phyloP scores from a whole-genome alignment of 106 monocot genomes.

The Dendrobium chrysotoxum region DNA sequence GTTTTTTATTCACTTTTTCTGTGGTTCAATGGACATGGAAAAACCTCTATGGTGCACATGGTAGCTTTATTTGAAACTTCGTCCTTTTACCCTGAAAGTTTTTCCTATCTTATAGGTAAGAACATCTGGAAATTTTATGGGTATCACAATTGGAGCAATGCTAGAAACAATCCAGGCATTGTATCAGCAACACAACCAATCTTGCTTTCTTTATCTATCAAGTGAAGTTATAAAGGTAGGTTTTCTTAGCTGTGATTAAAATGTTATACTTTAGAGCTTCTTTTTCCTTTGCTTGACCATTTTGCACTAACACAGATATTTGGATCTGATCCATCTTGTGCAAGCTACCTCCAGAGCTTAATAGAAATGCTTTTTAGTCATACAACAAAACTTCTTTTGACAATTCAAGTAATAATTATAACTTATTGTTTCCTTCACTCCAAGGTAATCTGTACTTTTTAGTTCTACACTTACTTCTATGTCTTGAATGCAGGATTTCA shows the following conservation, averaged over 20 bases:
- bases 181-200: constrained; percentile 81
- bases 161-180: constrained; percentile 74
- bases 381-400: constrained; percentile 71
- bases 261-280: constrained; percentile 6
- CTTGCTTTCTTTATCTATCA: constrained; percentile 91
- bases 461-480: neutral
- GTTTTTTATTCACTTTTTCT: no score
- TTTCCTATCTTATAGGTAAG: constrained; percentile 46
- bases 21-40: no score
- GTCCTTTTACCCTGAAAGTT: neutral
- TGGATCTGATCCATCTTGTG: constrained; percentile 86
- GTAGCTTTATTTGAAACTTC: no score
- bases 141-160: constrained; percentile 76
- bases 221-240: constrained; percentile 98
- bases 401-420: constrained; percentile 53
- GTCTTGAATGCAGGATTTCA: constrained; percentile 69
- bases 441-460: neutral
- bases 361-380: constrained; percentile 78
- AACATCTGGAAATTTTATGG: constrained; percentile 82
- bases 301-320: constrained; percentile 65
- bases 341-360: constrained; percentile 64
- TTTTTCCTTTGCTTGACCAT: constrained; percentile 2
- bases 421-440: neutral
- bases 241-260: neutral
- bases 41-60: no score